These are phyloP conservation scores for Phaeophleospora eucalypticola DNA, from an alignment of 2,329 filamentous ascomycete genomes.

Conservation along the genomic window DNA sequence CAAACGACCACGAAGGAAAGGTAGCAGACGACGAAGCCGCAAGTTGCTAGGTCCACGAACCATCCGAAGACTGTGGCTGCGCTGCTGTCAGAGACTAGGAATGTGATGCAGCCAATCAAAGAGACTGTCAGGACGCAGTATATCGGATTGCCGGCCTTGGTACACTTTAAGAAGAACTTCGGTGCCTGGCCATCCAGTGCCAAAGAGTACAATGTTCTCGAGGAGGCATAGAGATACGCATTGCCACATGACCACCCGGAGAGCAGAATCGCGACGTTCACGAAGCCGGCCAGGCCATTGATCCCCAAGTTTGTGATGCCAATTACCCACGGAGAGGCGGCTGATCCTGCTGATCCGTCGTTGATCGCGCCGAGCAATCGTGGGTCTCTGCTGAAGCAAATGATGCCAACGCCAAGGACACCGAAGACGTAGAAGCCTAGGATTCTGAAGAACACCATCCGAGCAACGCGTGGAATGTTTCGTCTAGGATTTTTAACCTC, in stretches of 20 bases:
- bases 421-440: conserved; percentile 9
- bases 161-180: conserved; percentile 41
- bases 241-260: conserved; percentile 59
- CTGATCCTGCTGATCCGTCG: conserved; percentile 27
- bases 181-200: conserved; percentile 64
- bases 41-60: conserved; percentile 65
- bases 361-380: conserved; percentile 7
- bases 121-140: conserved; percentile 66
- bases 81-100: conserved; percentile 62
- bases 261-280: conserved; percentile 65
- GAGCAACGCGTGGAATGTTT: conserved; percentile 11
- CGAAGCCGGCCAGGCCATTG: conserved; percentile 54
- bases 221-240: conserved; percentile 50
- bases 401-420: conserved; percentile 8
- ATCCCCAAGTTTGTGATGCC: conserved; percentile 58
- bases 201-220: conserved; percentile 50
- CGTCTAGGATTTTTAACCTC: conserved; percentile 16
- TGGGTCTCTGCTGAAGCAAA: conserved; percentile 7
- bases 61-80: conserved; percentile 62
- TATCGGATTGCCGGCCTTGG: conserved; percentile 58
- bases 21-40: conserved; percentile 44
- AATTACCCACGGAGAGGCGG: conserved; percentile 42
- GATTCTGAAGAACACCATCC: conserved; percentile 7
- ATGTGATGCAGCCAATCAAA: conserved; percentile 63
- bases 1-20: conserved; percentile 40